phyloP scores from a whole-genome alignment of 2,329 filamentous ascomycete species.

The Monascus ruber region DNA sequence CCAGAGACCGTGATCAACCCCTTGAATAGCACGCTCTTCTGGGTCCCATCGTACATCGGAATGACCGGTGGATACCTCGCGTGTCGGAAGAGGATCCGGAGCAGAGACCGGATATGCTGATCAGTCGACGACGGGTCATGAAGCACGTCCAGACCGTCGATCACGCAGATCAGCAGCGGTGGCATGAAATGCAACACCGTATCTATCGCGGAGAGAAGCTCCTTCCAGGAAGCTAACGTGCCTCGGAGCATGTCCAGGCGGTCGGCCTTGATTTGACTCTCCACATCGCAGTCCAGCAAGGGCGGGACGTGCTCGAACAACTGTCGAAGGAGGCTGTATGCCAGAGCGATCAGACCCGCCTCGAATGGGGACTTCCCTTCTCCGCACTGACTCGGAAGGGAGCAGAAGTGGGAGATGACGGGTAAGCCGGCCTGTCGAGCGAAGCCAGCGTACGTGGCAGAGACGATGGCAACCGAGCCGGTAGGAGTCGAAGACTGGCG shows the following conservation, averaged over 20 bases:
- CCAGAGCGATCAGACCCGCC: conserved; percentile 24
- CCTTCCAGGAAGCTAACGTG: conserved; percentile 23
- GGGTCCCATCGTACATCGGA: conserved; percentile 7
- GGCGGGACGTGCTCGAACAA: conserved; percentile 26
- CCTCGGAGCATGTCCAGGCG: conserved; percentile 24
- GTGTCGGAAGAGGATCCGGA: conserved; percentile 23
- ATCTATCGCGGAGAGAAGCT: conserved; percentile 25
- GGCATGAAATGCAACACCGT: conserved; percentile 23
- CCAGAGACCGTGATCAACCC: conserved; percentile 25
- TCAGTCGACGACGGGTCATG: conserved; percentile 23
- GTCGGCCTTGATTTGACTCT: conserved; percentile 23
- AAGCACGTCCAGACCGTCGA: conserved; percentile 24
- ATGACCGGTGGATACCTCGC: conserved; percentile 12
- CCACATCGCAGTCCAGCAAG: conserved; percentile 22
- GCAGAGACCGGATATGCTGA: conserved; percentile 19
- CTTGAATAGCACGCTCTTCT: conserved; percentile 20
- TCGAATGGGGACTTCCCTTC: conserved; percentile 15
- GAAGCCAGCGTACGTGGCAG: conserved; percentile 21
- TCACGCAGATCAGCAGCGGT: conserved; percentile 24
- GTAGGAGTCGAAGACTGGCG: background rate
- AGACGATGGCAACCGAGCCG: conserved; percentile 17
- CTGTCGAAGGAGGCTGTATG: conserved; percentile 29
- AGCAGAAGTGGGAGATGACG: conserved; percentile 27
- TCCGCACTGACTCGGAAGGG: conserved; percentile 11
- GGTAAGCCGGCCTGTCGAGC: conserved; percentile 21